These are phyloP conservation scores for Globisporangium sylvaticum DNA, from an alignment of 352 stramenopile genomes.

Conservation along the genomic window DNA sequence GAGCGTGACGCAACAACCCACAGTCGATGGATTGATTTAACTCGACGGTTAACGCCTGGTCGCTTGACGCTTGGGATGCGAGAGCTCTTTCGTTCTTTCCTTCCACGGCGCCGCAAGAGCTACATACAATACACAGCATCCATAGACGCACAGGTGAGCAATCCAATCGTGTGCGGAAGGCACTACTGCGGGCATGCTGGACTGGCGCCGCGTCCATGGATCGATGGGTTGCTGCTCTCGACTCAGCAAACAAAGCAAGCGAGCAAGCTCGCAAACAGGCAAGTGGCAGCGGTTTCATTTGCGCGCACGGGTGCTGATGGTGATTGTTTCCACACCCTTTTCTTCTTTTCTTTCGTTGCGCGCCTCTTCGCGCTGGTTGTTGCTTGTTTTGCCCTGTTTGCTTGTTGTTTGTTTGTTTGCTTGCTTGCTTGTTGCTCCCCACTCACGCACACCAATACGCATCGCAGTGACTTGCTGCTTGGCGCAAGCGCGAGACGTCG, in stretches of 20 bases:
- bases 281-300: slow-evolving; percentile 4
- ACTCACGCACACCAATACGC: slow-evolving; percentile 1
- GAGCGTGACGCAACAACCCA: background rate
- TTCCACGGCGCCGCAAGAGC: slow-evolving; percentile 1
- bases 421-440: background rate
- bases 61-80: background rate
- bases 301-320: background rate
- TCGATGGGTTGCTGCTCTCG: background rate
- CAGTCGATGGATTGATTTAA: background rate
- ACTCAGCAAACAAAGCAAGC: background rate
- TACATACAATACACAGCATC: background rate
- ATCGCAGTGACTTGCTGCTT: background rate
- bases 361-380: background rate
- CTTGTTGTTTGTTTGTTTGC: background rate
- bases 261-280: background rate
- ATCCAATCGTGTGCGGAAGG: slow-evolving; percentile 7
- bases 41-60: background rate
- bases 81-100: background rate
- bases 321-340: background rate
- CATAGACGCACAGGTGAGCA: background rate
- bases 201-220: background rate
- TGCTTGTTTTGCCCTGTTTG: background rate
- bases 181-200: slow-evolving; percentile 3
- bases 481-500: background rate
- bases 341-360: background rate